Evolutionary conservation across 345 rosid species (phyloP).

Genomic region (Acer yangbiense): DNA sequence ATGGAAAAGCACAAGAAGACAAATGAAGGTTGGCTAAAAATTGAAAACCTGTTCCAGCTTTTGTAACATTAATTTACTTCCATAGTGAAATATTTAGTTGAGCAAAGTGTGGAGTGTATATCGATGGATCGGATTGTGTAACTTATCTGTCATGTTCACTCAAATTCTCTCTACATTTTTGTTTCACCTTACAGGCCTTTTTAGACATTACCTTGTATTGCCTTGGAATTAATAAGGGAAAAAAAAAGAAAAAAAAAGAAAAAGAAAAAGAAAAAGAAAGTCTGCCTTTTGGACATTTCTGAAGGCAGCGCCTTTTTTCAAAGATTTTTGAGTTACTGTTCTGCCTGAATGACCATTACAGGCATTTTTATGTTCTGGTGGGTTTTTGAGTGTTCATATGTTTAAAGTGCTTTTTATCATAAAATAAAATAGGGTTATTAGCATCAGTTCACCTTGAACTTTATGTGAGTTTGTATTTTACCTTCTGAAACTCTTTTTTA

Average conservation of each 20-base stretch:
- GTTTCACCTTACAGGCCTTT: slow-evolving; percentile 9
- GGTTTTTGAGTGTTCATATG: too few species aligned
- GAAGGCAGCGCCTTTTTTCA: not conserved
- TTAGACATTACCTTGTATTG: slow-evolving; percentile 11
- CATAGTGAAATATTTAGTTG: not conserved
- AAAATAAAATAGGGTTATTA: too few species aligned
- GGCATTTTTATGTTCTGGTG: too few species aligned
- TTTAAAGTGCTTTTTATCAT: too few species aligned
- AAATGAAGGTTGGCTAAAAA: slow-evolving; percentile 27
- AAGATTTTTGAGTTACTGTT: not conserved
- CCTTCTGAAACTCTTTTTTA: too few species aligned
- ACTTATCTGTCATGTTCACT: slow-evolving; percentile 17
- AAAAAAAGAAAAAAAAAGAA: not conserved
- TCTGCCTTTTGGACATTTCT: not conserved
- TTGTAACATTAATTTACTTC: slow-evolving; percentile 15
- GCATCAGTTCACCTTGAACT: too few species aligned
- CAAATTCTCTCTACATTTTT: slow-evolving; percentile 16
- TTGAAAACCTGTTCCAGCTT: slow-evolving; percentile 5
- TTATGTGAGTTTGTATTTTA: too few species aligned
- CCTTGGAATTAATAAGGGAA: not conserved
- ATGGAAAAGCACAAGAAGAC: slow-evolving; percentile 24
- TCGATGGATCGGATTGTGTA: slow-evolving; percentile 21
- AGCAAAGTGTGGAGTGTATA: slow-evolving; percentile 13
- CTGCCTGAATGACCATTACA: not conserved
- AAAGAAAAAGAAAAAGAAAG: not conserved